phyloP scores from a whole-genome alignment of 1,284 basidiomycete species.

The Moesziomyces antarcticus region DNA sequence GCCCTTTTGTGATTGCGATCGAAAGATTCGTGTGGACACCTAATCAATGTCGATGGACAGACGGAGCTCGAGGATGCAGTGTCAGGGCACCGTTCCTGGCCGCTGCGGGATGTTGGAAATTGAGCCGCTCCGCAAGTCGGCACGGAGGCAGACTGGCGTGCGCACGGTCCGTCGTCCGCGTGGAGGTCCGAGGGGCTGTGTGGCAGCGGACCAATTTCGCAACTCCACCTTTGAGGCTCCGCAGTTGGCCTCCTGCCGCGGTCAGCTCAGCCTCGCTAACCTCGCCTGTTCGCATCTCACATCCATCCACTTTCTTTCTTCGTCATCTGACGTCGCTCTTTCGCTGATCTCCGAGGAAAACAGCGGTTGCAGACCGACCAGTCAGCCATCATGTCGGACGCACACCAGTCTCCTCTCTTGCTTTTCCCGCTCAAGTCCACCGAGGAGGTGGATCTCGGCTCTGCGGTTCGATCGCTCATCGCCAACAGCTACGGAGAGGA shows the following conservation, averaged over 20 bases:
- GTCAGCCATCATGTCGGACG: slow-evolving; percentile 35
- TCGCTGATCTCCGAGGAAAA: background rate
- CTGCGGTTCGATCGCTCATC: slow-evolving; percentile 85
- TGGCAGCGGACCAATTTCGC: too few relatives aligned
- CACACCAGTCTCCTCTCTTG: slow-evolving; percentile 43
- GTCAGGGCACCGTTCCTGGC: background rate
- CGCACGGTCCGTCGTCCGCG: slow-evolving; percentile 16
- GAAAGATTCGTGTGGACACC: background rate
- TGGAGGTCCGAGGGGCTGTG: slow-evolving; percentile 9
- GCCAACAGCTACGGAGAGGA: slow-evolving; percentile 92
- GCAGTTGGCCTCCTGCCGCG: slow-evolving; percentile 1
- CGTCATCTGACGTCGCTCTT: too few relatives aligned
- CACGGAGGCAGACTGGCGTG: background rate
- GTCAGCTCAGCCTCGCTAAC: background rate
- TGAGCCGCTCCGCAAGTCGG: background rate
- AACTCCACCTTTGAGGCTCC: slow-evolving; percentile 23
- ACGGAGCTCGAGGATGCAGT: background rate
- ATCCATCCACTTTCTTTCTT: slow-evolving; percentile 5
- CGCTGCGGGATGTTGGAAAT: background rate
- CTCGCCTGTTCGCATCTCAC: background rate
- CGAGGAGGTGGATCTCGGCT: slow-evolving; percentile 84
- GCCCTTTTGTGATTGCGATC: too few relatives aligned
- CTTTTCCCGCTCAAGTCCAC: slow-evolving; percentile 72
- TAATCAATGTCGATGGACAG: background rate
- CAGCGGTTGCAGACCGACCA: background rate